Percentiles rank a stretch among this genome's conserved stretches.
Evolutionary conservation across 2,329 filamentous ascomycete species (phyloP).

Genomic region (Botrytis squamosa): DNA sequence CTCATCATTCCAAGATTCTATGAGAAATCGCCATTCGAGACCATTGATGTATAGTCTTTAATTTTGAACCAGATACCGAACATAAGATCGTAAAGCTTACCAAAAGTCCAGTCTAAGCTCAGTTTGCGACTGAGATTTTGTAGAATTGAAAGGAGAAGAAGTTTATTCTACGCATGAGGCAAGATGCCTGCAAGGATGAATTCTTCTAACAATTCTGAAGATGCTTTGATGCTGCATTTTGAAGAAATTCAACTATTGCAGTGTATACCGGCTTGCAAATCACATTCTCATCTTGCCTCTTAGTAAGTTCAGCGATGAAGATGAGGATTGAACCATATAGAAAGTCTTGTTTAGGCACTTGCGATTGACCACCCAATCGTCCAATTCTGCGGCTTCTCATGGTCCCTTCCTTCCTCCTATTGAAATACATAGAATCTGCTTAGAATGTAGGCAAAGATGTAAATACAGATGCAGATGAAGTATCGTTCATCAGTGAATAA

Average conservation of each 20-base stretch:
- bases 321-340: background rate
- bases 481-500: background rate
- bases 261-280: background rate
- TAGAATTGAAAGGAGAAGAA: background rate
- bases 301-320: background rate
- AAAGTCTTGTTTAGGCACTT: background rate
- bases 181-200: background rate
- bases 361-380: background rate
- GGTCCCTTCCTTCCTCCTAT: background rate
- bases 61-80: background rate
- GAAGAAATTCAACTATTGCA: background rate
- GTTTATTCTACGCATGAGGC: background rate
- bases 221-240: background rate
- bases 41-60: background rate
- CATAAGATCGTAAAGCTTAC: too few species aligned
- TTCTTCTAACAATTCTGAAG: background rate
- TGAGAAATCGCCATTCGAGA: background rate
- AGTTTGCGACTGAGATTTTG: background rate
- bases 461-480: background rate
- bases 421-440: fast-evolving
- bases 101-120: background rate
- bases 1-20: background rate
- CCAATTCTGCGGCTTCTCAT: background rate
- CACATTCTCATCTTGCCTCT: background rate
- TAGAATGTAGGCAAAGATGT: background rate